Evolutionary conservation across 352 stramenopile genomes (phyloP), one percentile per base, ranked within the genome.

Genomic region (Plasmopara muralis): DNA sequence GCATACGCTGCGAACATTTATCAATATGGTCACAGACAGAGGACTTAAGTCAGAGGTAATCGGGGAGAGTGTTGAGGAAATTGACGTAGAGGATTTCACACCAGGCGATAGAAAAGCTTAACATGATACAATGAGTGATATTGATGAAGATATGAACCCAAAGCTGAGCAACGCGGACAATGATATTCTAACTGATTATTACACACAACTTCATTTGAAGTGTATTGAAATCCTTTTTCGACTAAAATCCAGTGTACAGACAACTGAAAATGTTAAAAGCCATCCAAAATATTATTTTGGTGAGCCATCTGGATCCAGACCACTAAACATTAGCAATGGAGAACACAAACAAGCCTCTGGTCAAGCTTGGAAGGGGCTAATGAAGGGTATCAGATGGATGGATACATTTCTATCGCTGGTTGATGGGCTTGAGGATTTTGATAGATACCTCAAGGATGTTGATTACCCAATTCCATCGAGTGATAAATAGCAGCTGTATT

Each of bases 141-240:
- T 52, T 46, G 43, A 58, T 58, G 35, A 52, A 43, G 43, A 52
- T 52, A 43, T 58, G 33, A 18, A 58, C 47, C 30, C 30, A 5
- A 9, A n/a, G n/a, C n/a, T n/a, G n/a, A n/a, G n/a, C n/a, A n/a
- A n/a, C n/a, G n/a, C n/a, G n/a, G n/a, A n/a, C n/a, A n/a, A n/a
- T n/a, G n/a, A n/a, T n/a, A n/a, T n/a, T n/a, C n/a, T n/a, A n/a
- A n/a, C n/a, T n/a, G n/a, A n/a, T n/a, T n/a, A n/a, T n/a, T n/a
- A n/a, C n/a, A n/a, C n/a, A n/a, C n/a, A n/a, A n/a, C n/a, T n/a
- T n/a, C n/a, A n/a, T n/a, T n/a, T n/a, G n/a, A n/a, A n/a, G n/a
- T n/a, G n/a, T n/a, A n/a, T n/a, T n/a, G n/a, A n/a, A n/a, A n/a
- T n/a, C n/a, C n/a, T n/a, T n/a, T n/a, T n/a, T n/a, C n/a, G n/a